These are phyloP conservation scores for Cryptosporidium parvum DNA, from an alignment of 169 alveolate species.

Conservation along the genomic window DNA sequence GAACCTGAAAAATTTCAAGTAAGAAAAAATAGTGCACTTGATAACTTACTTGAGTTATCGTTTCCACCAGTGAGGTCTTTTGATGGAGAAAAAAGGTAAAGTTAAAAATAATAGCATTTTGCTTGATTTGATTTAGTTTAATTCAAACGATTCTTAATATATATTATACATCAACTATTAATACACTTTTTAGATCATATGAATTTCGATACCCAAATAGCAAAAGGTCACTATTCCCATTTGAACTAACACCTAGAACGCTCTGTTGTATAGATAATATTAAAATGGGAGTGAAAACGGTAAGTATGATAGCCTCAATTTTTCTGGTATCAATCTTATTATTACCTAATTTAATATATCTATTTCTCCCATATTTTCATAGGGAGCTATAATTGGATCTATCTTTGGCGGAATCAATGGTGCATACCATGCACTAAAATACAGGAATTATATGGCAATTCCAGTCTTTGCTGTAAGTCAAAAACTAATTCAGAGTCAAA, in stretches of 20 bases:
- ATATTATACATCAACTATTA: not conserved
- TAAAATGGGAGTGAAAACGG: constrained; percentile 91
- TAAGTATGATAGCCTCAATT: constrained; percentile 46
- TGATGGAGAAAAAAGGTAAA: constrained; percentile 28
- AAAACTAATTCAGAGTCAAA: not conserved
- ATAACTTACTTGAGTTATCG: not conserved
- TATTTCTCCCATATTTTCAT: not conserved
- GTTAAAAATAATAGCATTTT: not conserved
- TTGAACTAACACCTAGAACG: constrained; percentile 80
- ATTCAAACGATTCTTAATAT: not conserved
- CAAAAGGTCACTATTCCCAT: constrained; percentile 30
- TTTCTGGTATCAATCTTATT: not conserved
- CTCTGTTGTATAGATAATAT: constrained; percentile 88
- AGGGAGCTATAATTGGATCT: constrained; percentile 93
- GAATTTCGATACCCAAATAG: constrained; percentile 6
- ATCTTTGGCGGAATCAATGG: constrained; percentile 91
- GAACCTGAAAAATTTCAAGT: not conserved
- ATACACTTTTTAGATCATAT: not conserved
- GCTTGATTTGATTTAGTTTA: not conserved
- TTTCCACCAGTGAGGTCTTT: constrained; percentile 26
- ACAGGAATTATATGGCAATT: constrained; percentile 84
- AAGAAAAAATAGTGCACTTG: not conserved
- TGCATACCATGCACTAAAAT: constrained; percentile 85
- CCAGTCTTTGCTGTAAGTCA: constrained; percentile 86
- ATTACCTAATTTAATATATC: not conserved